These are phyloP conservation scores for Cudoniella acicularis DNA, from an alignment of 495 filamentous ascomycete genomes.

Conservation along the genomic window DNA sequence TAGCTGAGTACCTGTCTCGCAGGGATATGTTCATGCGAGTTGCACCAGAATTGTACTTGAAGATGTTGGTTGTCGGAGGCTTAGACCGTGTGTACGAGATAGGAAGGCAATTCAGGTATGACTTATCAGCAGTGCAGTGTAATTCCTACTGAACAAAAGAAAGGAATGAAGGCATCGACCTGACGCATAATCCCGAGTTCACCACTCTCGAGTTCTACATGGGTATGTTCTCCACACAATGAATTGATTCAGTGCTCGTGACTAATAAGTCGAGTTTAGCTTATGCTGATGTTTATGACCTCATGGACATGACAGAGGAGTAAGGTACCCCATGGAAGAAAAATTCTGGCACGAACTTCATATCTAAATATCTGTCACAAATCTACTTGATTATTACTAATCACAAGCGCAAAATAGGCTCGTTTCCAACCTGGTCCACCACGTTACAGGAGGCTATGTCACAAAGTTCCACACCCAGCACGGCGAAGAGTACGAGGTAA, in stretches of 20 bases:
- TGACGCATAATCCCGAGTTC: conserved; percentile 98
- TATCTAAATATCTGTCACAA: no score
- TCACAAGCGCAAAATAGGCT: no score
- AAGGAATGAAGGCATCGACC: conserved; percentile 95
- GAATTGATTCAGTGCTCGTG: no score
- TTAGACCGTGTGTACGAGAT: conserved; percentile 91
- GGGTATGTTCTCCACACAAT: no score
- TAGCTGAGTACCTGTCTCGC: no score
- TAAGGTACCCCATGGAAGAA: no score
- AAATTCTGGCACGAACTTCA: no score
- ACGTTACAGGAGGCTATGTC: conserved; percentile 76
- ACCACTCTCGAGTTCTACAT: conserved; percentile 98
- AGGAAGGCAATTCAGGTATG: conserved; percentile 82
- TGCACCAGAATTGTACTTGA: conserved; percentile 92
- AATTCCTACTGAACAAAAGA: no score
- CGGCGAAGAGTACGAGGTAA: conserved; percentile 84
- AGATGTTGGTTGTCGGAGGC: conserved; percentile 92
- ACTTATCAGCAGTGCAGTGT: no score
- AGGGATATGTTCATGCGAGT: conserved; percentile 92
- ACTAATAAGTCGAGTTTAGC: no score
- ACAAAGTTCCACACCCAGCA: conserved; percentile 77
- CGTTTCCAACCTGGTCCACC: conserved; percentile 82
- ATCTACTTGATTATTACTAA: no score
- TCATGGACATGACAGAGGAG: conserved; percentile 92
- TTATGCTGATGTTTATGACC: conserved; percentile 89